Percentiles rank a stretch among this genome's conserved stretches.
These are phyloP conservation scores for Phylloporus rhodoxanthus DNA, from an alignment of 768 basidiomycete species.

Conservation along the genomic window DNA sequence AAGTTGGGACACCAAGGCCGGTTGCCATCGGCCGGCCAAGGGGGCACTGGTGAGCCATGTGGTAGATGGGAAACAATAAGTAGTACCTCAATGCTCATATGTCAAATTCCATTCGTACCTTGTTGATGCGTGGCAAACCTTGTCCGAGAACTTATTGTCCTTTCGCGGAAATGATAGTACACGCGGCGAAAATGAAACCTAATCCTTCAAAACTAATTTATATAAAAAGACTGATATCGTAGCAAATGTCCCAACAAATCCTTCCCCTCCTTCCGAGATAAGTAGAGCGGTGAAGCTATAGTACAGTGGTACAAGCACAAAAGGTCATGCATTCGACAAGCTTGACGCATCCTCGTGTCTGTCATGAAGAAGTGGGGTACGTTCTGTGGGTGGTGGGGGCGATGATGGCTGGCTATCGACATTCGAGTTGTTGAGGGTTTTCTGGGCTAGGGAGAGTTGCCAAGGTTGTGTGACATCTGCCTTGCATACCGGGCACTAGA, in stretches of 20 bases:
- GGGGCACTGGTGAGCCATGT: neutral
- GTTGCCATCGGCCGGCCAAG: conserved; percentile 9
- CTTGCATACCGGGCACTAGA: conserved; percentile 87
- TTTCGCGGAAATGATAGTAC: conserved; percentile 13
- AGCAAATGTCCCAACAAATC: conserved; percentile 9
- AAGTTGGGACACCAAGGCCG: conserved; percentile 12
- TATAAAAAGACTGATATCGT: conserved; percentile 9
- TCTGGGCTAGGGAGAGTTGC: conserved; percentile 19
- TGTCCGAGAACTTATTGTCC: conserved; percentile 26
- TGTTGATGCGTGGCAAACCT: conserved; percentile 23
- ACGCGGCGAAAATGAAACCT: conserved; percentile 14
- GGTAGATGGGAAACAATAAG: conserved; percentile 20
- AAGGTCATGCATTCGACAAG: conserved; percentile 10
- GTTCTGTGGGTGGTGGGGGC: conserved; percentile 23
- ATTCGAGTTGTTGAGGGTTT: conserved; percentile 5
- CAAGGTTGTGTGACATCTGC: conserved; percentile 78
- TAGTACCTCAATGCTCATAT: neutral
- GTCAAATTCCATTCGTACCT: conserved; percentile 28
- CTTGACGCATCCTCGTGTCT: conserved; percentile 5
- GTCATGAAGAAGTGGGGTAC: conserved; percentile 30
- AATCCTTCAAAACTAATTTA: conserved; percentile 13
- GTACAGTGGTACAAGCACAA: conserved; percentile 23
- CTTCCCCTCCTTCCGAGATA: neutral
- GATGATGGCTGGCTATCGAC: conserved; percentile 5
- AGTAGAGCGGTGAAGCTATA: conserved; percentile 12